Conservation (phyloP, 305 asterid species). For the Solanum chacoense region DNA sequence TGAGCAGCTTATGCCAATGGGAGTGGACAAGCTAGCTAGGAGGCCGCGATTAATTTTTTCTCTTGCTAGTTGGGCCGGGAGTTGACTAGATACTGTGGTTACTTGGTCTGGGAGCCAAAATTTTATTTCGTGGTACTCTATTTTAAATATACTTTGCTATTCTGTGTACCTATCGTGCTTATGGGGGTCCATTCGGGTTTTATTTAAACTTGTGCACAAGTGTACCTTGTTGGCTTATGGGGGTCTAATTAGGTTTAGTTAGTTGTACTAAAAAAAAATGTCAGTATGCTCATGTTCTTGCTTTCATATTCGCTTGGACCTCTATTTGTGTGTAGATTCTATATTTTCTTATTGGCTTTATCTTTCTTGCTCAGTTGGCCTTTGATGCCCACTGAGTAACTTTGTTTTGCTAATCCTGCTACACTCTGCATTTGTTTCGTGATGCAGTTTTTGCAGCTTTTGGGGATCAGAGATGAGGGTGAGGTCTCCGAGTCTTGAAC, state of each 20-base stretch:
- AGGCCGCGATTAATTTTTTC: neutral
- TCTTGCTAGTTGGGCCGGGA: neutral
- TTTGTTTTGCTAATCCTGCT: neutral
- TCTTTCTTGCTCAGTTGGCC: neutral
- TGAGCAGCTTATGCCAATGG: neutral
- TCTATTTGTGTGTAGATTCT: neutral
- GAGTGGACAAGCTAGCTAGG: neutral
- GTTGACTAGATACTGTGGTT: neutral
- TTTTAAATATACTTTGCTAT: neutral
- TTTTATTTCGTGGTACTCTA: neutral
- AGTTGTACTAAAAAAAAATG: neutral
- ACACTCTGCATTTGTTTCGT: neutral
- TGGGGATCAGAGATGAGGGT: neutral
- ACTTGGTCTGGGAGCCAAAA: neutral
- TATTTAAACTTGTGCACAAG: neutral
- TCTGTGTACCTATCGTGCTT: neutral
- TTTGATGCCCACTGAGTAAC: neutral
- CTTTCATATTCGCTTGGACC: neutral
- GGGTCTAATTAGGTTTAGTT: neutral
- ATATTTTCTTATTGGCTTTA: neutral
- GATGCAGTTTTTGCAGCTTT: neutral
- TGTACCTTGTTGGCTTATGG: neutral
- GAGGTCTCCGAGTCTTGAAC: neutral
- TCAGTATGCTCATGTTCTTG: neutral
- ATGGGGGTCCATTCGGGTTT: neutral